These are phyloP conservation scores for Entomortierella chlamydospora DNA, from an alignment of 192 early-diverging fungal genomes.

Conservation along the genomic window DNA sequence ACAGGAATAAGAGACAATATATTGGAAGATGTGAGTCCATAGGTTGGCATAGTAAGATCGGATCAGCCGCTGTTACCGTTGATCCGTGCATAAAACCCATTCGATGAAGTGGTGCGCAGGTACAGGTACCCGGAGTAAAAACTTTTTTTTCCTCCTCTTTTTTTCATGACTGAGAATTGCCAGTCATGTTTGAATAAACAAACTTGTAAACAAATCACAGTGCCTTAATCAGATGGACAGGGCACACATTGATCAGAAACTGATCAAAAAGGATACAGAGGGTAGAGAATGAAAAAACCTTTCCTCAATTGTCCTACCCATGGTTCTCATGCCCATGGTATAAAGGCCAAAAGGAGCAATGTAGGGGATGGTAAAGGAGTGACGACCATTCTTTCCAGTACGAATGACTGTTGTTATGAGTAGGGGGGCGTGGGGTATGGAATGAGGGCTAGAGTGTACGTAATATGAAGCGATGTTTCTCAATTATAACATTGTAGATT, in stretches of 20 bases:
- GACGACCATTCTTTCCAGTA: not conserved
- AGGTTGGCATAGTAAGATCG: too few relatives aligned
- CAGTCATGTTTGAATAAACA: constrained; percentile 48
- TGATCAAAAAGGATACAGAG: not conserved
- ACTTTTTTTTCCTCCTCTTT: not conserved
- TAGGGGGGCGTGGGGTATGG: not conserved
- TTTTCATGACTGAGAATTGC: constrained; percentile 7
- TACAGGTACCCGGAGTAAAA: too few relatives aligned
- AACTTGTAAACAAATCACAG: constrained; percentile 28
- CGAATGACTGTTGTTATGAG: not conserved
- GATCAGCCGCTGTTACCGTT: too few relatives aligned
- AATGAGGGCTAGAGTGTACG: not conserved
- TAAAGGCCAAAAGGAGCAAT: too few relatives aligned
- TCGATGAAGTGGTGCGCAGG: too few relatives aligned
- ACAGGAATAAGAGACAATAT: not conserved
- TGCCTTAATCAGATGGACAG: not conserved
- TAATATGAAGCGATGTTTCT: not conserved
- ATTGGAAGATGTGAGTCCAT: not conserved
- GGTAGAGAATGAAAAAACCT: not conserved
- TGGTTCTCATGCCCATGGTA: too few relatives aligned
- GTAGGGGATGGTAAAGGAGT: too few relatives aligned
- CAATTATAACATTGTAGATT: not conserved
- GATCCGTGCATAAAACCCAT: too few relatives aligned
- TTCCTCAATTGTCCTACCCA: not conserved
- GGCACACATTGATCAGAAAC: not conserved